Base-by-base conservation (phyloP, 805 yeast genomes). In the Candida ovalis region DNA sequence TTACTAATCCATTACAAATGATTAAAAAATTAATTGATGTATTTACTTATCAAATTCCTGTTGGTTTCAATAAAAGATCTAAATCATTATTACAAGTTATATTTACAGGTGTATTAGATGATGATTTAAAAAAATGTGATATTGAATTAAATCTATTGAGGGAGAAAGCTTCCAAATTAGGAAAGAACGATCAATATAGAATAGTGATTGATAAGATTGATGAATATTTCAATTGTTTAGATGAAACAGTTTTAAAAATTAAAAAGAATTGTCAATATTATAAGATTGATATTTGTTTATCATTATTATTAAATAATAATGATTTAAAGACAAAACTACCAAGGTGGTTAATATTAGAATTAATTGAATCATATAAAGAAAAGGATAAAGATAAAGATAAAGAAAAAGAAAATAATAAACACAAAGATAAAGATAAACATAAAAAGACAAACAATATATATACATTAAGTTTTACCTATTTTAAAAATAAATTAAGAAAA, bases 1-100 rank as follows among this genome's bases (percentile, higher is more conserved):
- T 85, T 50, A 88, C 98, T 0, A 92, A 92, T 60, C 98, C 99
- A 2, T 80, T 90, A 68, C 79, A 84, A 38, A 82, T 92, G 24
- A 81, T 88, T 70, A 86, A 90, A 51, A 80, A 84, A 21, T 69
- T 92, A 63, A 77, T 91, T 32, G 97, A 89, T 58, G 63, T 92
- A 49, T 81, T 92, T 55, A 79, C 94, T 71, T 88, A 86, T n/a
- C 88, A 82, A 55, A 86, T 89, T 30, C 71, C 71, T 1, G 76
- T 82, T 60, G 86, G 88, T 22, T 62, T 60, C 45, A 58, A 61
- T 9, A 52, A 50, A 19, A 58, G 56, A 25, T 76, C 78, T 13
- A 75, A 75, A 44, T 84, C 90, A 0, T 68, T 91, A 18, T 63
- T 91, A 40, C 96, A 91, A 52, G 78, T 82, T 45, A 76, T 89